Conservation (phyloP, 805 yeast genomes). For the Kuraishia hungarica region DNA sequence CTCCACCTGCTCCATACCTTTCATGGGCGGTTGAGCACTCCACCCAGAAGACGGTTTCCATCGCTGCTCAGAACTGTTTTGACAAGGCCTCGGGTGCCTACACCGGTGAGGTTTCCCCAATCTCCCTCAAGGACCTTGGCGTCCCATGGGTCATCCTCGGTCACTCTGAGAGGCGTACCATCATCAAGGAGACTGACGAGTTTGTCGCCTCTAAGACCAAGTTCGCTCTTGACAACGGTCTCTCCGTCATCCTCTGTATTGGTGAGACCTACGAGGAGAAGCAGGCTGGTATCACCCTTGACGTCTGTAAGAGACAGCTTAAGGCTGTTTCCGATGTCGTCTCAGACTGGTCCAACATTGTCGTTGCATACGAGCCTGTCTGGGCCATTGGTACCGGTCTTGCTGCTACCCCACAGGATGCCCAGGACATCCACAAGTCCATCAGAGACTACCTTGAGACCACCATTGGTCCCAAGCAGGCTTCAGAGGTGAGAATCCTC, state of each 20-base stretch:
- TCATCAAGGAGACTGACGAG: constrained; percentile 85
- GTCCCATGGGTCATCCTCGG: constrained; percentile 94
- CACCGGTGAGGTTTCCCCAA: constrained; percentile 95
- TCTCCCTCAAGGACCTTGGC: constrained; percentile 82
- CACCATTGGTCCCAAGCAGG: constrained; percentile 71
- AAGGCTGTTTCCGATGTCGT: constrained; percentile 78
- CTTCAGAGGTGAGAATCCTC: constrained; percentile 77
- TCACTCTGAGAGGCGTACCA: constrained; percentile 97
- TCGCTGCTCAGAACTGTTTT: constrained; percentile 90
- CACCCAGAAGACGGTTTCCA: constrained; percentile 63
- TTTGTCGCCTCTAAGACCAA: constrained; percentile 89
- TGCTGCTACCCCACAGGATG: constrained; percentile 98
- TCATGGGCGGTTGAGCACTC: constrained; percentile 62
- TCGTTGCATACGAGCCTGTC: constrained; percentile 97
- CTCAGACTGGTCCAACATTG: constrained; percentile 84
- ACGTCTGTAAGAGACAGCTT: constrained; percentile 83
- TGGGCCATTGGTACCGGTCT: constrained; percentile 99
- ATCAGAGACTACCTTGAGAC: constrained; percentile 78
- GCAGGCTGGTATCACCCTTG: constrained; percentile 78
- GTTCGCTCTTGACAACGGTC: constrained; percentile 84
- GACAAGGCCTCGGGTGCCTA: constrained; percentile 88
- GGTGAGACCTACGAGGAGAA: constrained; percentile 98
- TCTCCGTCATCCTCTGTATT: constrained; percentile 89
- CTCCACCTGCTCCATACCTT: constrained; percentile 94
- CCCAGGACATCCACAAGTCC: constrained; percentile 87